These are phyloP conservation scores for Orbilia ellipsospora DNA, from an alignment of 2,329 filamentous ascomycete genomes.

Conservation along the genomic window DNA sequence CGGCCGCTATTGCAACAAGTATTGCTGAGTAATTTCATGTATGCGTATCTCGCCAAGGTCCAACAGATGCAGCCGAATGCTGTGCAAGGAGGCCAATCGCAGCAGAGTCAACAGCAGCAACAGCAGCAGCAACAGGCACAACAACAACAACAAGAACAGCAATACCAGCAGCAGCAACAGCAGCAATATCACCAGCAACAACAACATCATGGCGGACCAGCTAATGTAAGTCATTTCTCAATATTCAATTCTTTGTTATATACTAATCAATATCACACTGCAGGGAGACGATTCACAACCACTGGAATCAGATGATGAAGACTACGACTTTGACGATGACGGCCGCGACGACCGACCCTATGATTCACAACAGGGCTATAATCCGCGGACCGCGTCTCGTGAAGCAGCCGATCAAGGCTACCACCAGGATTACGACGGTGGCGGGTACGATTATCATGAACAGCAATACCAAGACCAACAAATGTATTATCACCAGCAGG, in stretches of 20 bases:
- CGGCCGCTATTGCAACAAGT: slow-evolving; percentile 94
- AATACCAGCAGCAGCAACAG: slow-evolving; percentile 59
- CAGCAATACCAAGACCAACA: slow-evolving; percentile 57
- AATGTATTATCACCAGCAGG: slow-evolving; percentile 54
- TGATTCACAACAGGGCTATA: slow-evolving; percentile 35
- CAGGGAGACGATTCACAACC: slow-evolving; percentile 57
- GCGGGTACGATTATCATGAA: slow-evolving; percentile 64
- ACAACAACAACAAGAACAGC: slow-evolving; percentile 63
- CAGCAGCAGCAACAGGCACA: slow-evolving; percentile 61
- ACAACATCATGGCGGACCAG: slow-evolving; percentile 35
- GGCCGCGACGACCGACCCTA: slow-evolving; percentile 59
- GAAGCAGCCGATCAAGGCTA: slow-evolving; percentile 58
- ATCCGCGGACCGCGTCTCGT: slow-evolving; percentile 31
- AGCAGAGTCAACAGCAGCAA: slow-evolving; percentile 58
- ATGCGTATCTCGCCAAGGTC: slow-evolving; percentile 97
- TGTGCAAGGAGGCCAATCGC: slow-evolving; percentile 67
- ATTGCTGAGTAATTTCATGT: slow-evolving; percentile 98
- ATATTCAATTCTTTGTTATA: slow-evolving; percentile 15
- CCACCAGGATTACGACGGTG: slow-evolving; percentile 67
- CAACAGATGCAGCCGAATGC: slow-evolving; percentile 98
- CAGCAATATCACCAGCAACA: slow-evolving; percentile 25
- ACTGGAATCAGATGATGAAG: slow-evolving; percentile 61
- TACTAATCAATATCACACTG: slow-evolving; percentile 45
- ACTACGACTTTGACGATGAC: slow-evolving; percentile 56
- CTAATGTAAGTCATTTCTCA: slow-evolving; percentile 30